These are phyloP conservation scores for Magnaporthiopsis rhizophila DNA, from an alignment of 2,329 filamentous ascomycete genomes.

Conservation along the genomic window DNA sequence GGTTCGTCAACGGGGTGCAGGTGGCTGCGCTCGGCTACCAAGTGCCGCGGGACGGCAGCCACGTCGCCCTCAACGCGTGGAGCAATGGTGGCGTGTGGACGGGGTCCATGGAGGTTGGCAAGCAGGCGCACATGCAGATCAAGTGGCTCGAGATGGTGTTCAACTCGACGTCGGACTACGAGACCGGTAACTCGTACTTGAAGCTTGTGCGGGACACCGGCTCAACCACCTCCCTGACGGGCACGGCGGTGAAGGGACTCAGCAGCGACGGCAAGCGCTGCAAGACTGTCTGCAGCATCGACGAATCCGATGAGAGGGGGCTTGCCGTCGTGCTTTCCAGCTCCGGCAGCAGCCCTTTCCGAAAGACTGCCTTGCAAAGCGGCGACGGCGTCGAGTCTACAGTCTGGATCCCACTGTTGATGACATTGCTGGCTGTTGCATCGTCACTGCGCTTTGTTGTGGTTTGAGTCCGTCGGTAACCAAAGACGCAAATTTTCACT, in stretches of 20 bases:
- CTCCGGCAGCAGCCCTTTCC: background rate
- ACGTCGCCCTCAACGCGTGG: conserved; percentile 44
- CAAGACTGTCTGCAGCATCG: conserved; percentile 29
- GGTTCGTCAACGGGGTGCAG: conserved; percentile 39
- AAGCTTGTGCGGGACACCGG: background rate
- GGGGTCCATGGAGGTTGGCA: conserved; percentile 34
- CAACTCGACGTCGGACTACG: conserved; percentile 24
- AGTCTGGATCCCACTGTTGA: background rate
- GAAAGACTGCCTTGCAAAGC: background rate
- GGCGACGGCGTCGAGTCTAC: background rate
- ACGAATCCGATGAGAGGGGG: conserved; percentile 16
- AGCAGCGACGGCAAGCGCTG: conserved; percentile 16
- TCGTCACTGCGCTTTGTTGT: background rate
- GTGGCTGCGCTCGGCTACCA: conserved; percentile 38
- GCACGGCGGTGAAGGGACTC: background rate
- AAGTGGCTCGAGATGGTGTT: conserved; percentile 45
- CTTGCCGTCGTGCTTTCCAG: conserved; percentile 2
- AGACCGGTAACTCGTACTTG: no score
- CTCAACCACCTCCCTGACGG: background rate
- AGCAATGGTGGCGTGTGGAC: conserved; percentile 43
- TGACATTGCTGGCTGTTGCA: background rate
- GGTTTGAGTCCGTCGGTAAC: background rate
- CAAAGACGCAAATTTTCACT: no score
- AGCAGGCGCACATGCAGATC: conserved; percentile 37
- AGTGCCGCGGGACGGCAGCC: conserved; percentile 36